A percentile compares a stretch with the other conserved stretches of the same genome.
Evolutionary conservation across 306 rosid species (phyloP).

Genomic region (Cucumis hystrix): DNA sequence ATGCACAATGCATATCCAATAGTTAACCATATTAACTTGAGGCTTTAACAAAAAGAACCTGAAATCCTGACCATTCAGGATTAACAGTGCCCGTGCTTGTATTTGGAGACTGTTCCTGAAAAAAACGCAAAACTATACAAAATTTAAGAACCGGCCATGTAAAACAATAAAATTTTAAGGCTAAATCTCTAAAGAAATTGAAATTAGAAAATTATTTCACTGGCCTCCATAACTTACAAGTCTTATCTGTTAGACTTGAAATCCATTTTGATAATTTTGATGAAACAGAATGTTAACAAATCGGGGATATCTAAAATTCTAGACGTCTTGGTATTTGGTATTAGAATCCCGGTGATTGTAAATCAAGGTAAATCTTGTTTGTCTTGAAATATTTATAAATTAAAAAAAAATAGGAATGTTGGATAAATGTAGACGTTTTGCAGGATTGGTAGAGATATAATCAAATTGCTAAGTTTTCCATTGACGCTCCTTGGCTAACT

Average conservation of each 20-base stretch:
- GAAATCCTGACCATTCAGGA: conserved; percentile 95
- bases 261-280: neutral
- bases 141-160: neutral
- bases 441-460: neutral
- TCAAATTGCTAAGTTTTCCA: neutral
- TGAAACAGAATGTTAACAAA: neutral
- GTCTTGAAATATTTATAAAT: neutral
- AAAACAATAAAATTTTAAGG: neutral
- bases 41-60: conserved; percentile 37
- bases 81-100: conserved; percentile 50
- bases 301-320: neutral
- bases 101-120: conserved; percentile 74
- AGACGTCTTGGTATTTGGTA: neutral
- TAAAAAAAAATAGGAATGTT: neutral
- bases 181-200: neutral
- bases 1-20: conserved; percentile 14
- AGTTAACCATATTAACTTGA: conserved; percentile 3
- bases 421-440: neutral
- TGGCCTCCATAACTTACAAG: neutral
- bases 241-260: neutral
- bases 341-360: neutral
- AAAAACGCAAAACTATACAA: conserved; percentile 1
- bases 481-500: neutral
- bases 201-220: neutral
- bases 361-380: neutral